These are phyloP conservation scores for Anthracocystis setariae DNA, from an alignment of 1,284 basidiomycete genomes.

Conservation along the genomic window DNA sequence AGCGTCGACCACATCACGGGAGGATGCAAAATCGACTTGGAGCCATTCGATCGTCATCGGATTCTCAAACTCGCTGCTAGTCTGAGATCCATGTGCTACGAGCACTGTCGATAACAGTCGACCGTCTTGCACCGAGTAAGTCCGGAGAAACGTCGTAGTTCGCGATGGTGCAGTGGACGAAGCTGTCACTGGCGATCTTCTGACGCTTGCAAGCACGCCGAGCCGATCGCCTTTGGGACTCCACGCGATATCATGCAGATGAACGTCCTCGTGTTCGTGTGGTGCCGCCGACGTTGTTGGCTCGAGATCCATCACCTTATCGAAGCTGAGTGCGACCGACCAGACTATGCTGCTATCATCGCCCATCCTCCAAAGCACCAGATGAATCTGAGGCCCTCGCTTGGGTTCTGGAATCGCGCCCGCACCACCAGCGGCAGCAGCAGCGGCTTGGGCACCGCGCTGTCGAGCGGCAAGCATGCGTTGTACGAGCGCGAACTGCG, in stretches of 20 bases:
- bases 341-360: conserved; percentile 39
- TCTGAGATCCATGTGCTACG: background rate
- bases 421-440: conserved; percentile 7
- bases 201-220: conserved; percentile 28
- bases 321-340: conserved; percentile 29
- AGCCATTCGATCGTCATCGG: conserved; percentile 21
- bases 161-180: conserved; percentile 19
- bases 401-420: conserved; percentile 40
- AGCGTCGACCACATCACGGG: conserved; percentile 7
- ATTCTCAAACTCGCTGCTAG: conserved; percentile 1
- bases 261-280: conserved; percentile 40
- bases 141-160: conserved; percentile 18
- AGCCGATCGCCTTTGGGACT: conserved; percentile 42
- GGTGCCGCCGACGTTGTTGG: background rate
- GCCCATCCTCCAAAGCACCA: conserved; percentile 45
- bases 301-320: conserved; percentile 31
- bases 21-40: conserved; percentile 11
- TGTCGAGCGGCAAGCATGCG: conserved; percentile 45
- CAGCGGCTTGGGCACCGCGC: conserved; percentile 26
- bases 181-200: conserved; percentile 17
- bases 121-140: conserved; percentile 48
- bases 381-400: conserved; percentile 39
- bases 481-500: conserved; percentile 43
- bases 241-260: conserved; percentile 44
- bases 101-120: conserved; percentile 32